These are phyloP conservation scores for Acanthamoeba culbertsoni DNA, from an alignment of 208 protist genomes.

Conservation along the genomic window DNA sequence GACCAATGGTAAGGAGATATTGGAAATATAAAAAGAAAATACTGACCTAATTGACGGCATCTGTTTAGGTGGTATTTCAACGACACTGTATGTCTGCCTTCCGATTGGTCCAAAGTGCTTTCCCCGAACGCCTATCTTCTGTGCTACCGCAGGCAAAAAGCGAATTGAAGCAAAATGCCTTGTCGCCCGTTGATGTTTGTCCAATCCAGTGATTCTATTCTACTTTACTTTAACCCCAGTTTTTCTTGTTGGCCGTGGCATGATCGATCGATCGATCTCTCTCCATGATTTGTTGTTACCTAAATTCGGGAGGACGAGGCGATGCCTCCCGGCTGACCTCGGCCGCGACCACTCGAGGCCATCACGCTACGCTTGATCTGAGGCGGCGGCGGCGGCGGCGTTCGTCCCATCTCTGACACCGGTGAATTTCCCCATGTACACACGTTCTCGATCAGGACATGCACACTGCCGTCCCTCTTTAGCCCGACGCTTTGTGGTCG, in stretches of 20 bases:
- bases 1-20: not conserved
- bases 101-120: not conserved
- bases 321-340: not conserved
- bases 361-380: conserved; percentile 7
- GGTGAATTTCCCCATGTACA: not conserved
- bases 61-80: conserved; percentile 20
- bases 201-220: not conserved
- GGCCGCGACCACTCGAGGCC: not conserved
- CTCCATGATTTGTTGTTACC: not conserved
- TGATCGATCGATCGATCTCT: too few species aligned
- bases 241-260: too few species aligned
- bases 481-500: not conserved
- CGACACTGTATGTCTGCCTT: not conserved
- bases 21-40: too few species aligned
- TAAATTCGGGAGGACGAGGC: not conserved
- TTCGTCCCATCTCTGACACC: not conserved
- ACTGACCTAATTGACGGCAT: not conserved
- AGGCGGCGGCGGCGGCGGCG: not conserved
- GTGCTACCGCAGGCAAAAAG: not conserved
- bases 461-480: conserved; percentile 5
- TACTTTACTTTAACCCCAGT: too few species aligned
- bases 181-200: not conserved
- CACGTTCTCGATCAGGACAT: conserved; percentile 2
- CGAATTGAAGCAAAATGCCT: not conserved
- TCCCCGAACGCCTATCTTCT: conserved; percentile 24